A percentile compares a stretch with the other conserved stretches of the same genome.
phyloP scores from a whole-genome alignment of 2,329 filamentous ascomycete genomes.

The Pseudogymnoascus pannorum region DNA sequence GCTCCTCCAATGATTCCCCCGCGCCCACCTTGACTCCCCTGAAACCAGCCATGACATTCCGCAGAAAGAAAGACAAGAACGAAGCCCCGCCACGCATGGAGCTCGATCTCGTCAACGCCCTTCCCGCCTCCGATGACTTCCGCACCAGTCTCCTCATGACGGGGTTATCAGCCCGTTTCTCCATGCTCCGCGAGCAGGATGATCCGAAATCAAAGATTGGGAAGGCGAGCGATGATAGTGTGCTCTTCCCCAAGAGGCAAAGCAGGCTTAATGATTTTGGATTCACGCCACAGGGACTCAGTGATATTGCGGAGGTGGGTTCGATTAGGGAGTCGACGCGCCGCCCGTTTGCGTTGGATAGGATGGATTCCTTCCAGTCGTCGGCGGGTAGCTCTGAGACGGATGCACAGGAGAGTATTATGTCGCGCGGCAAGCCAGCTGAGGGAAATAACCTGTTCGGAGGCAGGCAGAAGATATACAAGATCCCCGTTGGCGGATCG shows the following conservation, averaged over 20 bases:
- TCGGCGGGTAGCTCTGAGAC: constrained; percentile 52
- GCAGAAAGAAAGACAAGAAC: constrained; percentile 41
- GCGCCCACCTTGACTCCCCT: constrained; percentile 25
- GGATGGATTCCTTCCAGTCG: constrained; percentile 57
- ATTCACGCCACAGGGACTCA: constrained; percentile 44
- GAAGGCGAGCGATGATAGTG: constrained; percentile 92
- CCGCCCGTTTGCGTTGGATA: constrained; percentile 51
- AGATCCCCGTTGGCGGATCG: constrained; percentile 53
- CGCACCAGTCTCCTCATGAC: constrained; percentile 94
- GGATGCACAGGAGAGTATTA: constrained; percentile 71
- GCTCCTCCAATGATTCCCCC: constrained; percentile 49
- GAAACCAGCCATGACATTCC: constrained; percentile 46
- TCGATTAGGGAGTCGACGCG: constrained; percentile 61
- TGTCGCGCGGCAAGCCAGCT: constrained; percentile 71
- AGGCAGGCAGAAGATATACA: constrained; percentile 91
- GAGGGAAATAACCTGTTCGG: constrained; percentile 94
- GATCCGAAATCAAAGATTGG: constrained; percentile 83
- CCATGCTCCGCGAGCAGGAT: constrained; percentile 92
- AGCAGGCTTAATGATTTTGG: constrained; percentile 67
- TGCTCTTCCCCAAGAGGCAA: constrained; percentile 73
- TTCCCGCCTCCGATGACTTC: constrained; percentile 84
- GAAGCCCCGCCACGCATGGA: constrained; percentile 53
- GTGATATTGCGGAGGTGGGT: constrained; percentile 86
- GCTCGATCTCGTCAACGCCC: constrained; percentile 63
- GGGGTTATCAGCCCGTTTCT: constrained; percentile 88